phyloP scores from a whole-genome alignment of 352 stramenopile genomes.

The Pythium diclinum region DNA sequence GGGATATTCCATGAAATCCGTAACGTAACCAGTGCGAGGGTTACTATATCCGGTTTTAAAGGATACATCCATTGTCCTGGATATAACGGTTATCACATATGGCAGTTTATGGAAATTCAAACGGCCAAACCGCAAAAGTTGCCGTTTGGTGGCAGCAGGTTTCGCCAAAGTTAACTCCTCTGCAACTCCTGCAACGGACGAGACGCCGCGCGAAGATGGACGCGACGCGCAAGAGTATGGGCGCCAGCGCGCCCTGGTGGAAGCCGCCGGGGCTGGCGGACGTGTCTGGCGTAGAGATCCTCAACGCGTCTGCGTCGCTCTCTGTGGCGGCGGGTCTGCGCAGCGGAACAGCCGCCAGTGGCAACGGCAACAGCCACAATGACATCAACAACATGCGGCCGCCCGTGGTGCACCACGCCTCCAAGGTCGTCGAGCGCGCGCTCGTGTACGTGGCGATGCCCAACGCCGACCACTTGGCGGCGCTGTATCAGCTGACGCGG shows the following conservation, averaged over 20 bases:
- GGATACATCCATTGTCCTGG: not conserved
- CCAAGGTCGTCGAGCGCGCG: constrained; percentile 35
- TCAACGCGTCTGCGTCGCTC: constrained; percentile 34
- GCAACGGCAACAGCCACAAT: not conserved
- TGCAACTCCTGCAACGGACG: not conserved
- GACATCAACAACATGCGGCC: not conserved
- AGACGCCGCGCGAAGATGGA: not conserved
- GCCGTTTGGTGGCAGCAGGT: not conserved
- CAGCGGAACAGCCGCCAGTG: not conserved
- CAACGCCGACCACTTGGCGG: constrained; percentile 27
- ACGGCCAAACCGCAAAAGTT: constrained; percentile 1
- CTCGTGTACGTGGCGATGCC: constrained; percentile 41
- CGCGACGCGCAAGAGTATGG: constrained; percentile 6
- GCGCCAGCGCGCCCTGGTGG: constrained; percentile 32
- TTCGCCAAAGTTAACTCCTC: not conserved
- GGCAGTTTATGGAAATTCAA: too few species aligned
- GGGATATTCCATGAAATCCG: too few species aligned
- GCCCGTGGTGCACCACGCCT: constrained; percentile 12
- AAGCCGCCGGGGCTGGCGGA: constrained; percentile 40
- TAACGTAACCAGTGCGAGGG: not conserved
- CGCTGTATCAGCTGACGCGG: constrained; percentile 45
- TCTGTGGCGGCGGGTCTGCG: constrained; percentile 27
- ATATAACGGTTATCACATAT: too few species aligned
- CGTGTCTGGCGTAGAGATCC: constrained; percentile 35
- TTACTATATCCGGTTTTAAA: not conserved